Evolutionary conservation across 2,329 filamentous ascomycete genomes (phyloP).

Genomic region (Colletotrichum neosansevieriae): DNA sequence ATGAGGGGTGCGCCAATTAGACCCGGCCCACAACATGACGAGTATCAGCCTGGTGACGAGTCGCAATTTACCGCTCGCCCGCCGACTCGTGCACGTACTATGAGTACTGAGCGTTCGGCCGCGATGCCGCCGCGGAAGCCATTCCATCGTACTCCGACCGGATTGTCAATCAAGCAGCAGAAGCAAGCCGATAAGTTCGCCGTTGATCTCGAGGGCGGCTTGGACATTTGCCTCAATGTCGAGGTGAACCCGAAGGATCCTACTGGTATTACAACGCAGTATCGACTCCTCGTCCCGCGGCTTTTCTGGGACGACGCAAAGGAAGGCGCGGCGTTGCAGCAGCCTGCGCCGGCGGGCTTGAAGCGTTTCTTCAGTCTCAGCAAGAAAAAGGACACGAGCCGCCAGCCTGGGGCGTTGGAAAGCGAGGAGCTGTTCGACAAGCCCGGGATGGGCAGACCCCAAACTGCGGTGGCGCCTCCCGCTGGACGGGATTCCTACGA

Average conservation of each 20-base stretch:
- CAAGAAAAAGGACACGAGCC: conserved; percentile 47
- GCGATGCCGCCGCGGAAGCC: conserved; percentile 45
- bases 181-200: conserved; percentile 65
- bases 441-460: neutral
- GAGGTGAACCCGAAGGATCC: conserved; percentile 90
- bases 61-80: conserved; percentile 31
- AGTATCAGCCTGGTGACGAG: conserved; percentile 30
- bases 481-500: conserved; percentile 38
- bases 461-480: conserved; percentile 17
- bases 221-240: conserved; percentile 90
- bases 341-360: conserved; percentile 52
- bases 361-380: conserved; percentile 61
- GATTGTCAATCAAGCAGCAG: conserved; percentile 72
- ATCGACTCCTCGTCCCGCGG: conserved; percentile 86
- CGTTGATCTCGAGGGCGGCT: conserved; percentile 83
- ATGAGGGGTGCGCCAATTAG: conserved; percentile 34
- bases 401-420: conserved; percentile 17
- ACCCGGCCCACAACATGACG: conserved; percentile 15
- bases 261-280: conserved; percentile 87
- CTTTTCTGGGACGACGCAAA: conserved; percentile 68
- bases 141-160: conserved; percentile 79
- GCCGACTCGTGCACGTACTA: conserved; percentile 43
- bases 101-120: conserved; percentile 43
- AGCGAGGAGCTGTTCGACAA: conserved; percentile 27
- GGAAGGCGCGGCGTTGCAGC: conserved; percentile 41